Evolutionary conservation across 1,284 basidiomycete species (phyloP), one percentile per base, ranked within the genome.

Genomic region (Sporisorium iseilematis-ciliati): DNA sequence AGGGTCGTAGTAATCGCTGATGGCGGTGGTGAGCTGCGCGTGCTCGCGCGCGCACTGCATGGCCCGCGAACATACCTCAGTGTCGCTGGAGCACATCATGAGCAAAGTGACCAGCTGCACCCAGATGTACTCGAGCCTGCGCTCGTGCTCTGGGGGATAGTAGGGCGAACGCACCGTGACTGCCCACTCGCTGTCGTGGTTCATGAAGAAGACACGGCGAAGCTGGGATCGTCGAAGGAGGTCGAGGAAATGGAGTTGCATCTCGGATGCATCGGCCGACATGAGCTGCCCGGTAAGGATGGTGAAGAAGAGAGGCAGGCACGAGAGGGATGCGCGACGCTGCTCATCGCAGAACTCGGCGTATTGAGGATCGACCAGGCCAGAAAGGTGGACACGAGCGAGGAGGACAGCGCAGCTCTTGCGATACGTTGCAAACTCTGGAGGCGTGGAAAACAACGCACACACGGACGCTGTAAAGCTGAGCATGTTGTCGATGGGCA

Each of bases 21-120:
- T 43, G 16, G 55, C 38, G 20, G 50, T 20, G 2, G 56, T 62
- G 11, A 74, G 56, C 40, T 54, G 56, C n/a, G 69, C 77, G 31
- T 73, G 66, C 11, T 51, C 70, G 16, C 63, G 48, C 4, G 66
- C 65, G 33, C 62, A 66, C 50, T 79, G 78, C 74, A 80, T 74
- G 16, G 79, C 78, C 7, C 51, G 57, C 4, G 77, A 74, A 63
- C 77, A 82, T 20, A 82, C 75, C 18, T 82, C 80, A 18, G 78
- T 79, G 21, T 83, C 78, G 43, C 79, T 65, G 3, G 78, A 81
- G 56, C 80, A 83, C 53, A 82, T 73, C 54, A 82, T 68, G 38
- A 83, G 61, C 16, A 79, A 52, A 16, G 66, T 68, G 20, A 62
- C 76, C 8, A 76, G 52, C 57, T 78, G 73, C 8, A 76, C 63